Evolutionary conservation across 2,329 filamentous ascomycete species (phyloP).

Genomic region (Exophiala bonariae): DNA sequence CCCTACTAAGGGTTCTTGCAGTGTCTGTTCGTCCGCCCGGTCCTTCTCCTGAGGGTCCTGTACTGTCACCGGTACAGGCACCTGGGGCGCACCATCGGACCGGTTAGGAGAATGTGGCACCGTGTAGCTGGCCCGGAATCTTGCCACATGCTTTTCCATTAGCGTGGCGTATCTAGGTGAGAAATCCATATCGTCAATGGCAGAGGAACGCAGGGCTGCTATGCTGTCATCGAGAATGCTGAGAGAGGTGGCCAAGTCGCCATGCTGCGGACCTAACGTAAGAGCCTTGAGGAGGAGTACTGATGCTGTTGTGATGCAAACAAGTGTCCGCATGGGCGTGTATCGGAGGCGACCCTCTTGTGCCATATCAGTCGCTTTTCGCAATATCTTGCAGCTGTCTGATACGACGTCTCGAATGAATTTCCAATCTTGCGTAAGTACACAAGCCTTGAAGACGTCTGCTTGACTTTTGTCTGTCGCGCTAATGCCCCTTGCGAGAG

Average conservation of each 20-base stretch:
- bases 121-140: conserved; percentile 34
- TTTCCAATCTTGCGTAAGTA: conserved; percentile 43
- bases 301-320: conserved; percentile 55
- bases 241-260: conserved; percentile 50
- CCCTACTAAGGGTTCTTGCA: not conserved
- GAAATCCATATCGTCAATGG: conserved; percentile 54
- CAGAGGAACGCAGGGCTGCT: conserved; percentile 48
- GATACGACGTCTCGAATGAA: conserved; percentile 59
- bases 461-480: not conserved
- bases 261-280: conserved; percentile 50
- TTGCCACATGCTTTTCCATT: conserved; percentile 47
- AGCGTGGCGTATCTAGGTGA: conserved; percentile 53
- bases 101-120: conserved; percentile 30
- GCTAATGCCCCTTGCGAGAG: conserved; percentile 17
- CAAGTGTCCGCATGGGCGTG: conserved; percentile 54
- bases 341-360: conserved; percentile 50
- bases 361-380: conserved; percentile 50
- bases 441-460: not conserved
- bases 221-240: conserved; percentile 51
- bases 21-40: not conserved
- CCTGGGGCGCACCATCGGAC: conserved; percentile 24
- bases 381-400: conserved; percentile 52
- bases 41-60: too few species aligned
- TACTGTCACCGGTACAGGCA: too few species aligned
- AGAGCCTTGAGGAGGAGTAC: conserved; percentile 56